A percentile compares a stretch with the other conserved stretches of the same genome.
These are phyloP conservation scores for Chlorokybus atmophyticus DNA, from an alignment of 139 green algal species.

Conservation along the genomic window DNA sequence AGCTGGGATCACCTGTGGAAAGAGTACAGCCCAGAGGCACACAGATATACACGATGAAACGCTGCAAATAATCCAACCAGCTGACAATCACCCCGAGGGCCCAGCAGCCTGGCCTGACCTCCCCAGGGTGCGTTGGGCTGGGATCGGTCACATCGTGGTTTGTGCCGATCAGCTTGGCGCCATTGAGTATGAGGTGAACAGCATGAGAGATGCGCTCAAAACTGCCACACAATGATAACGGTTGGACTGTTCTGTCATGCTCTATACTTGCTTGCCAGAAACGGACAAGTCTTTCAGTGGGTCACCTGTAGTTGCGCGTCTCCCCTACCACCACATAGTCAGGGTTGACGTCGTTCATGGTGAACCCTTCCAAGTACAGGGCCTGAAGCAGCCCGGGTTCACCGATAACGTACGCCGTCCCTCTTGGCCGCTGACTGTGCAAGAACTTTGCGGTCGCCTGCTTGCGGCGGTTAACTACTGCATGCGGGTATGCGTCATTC, in stretches of 20 bases:
- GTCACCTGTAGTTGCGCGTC: conserved; percentile 6
- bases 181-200: conserved; percentile 5
- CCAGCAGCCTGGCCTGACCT: not conserved
- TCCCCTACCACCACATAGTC: conserved; percentile 9
- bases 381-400: conserved; percentile 2
- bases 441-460: conserved; percentile 3
- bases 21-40: not conserved
- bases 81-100: too few species aligned
- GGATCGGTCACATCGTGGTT: conserved; percentile 6
- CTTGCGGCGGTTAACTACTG: too few species aligned
- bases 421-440: not conserved
- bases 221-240: too few species aligned
- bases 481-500: too few species aligned
- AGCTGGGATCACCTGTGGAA: not conserved
- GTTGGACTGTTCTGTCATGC: too few species aligned
- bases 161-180: too few species aligned
- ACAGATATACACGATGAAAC: not conserved
- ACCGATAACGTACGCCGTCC: conserved; percentile 4
- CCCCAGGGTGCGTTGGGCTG: conserved; percentile 1
- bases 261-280: too few species aligned
- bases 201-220: too few species aligned
- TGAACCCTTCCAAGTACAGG: conserved; percentile 2
- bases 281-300: too few species aligned
- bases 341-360: conserved; percentile 8
- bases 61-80: too few species aligned